Percentiles rank a stretch among this genome's conserved stretches.
phyloP scores from a whole-genome alignment of 257 asterid genomes.

The Capsicum chinense region DNA sequence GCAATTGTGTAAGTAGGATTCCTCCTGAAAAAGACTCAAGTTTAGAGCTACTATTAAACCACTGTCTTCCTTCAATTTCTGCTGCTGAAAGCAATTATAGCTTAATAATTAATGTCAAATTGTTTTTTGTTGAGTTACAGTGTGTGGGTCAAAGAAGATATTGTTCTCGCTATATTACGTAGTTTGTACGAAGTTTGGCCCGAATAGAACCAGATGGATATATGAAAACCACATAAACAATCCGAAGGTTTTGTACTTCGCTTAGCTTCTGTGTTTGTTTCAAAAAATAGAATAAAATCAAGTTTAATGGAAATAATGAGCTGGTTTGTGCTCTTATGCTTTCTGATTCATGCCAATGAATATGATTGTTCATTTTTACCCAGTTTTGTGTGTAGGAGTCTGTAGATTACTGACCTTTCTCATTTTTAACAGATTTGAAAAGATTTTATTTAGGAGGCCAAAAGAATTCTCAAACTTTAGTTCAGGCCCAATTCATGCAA shows the following conservation, averaged over 20 bases:
- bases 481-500: slow-evolving; percentile 67
- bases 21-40: not conserved
- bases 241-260: not conserved
- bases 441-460: slow-evolving; percentile 76
- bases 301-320: not conserved
- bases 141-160: not conserved
- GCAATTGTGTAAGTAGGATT: not conserved
- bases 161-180: not conserved
- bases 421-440: slow-evolving; percentile 66
- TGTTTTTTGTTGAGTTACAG: not conserved
- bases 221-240: not conserved
- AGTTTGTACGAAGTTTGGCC: not conserved
- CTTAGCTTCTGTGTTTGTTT: not conserved
- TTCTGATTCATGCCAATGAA: not conserved
- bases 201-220: no score
- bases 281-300: not conserved
- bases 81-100: not conserved
- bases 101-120: not conserved
- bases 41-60: not conserved
- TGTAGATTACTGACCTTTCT: slow-evolving; percentile 6
- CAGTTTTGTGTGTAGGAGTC: not conserved
- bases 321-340: not conserved
- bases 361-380: not conserved
- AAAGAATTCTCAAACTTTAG: slow-evolving; percentile 73
- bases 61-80: not conserved